Base-by-base conservation (phyloP, 371 early-diverging fungal genomes). In the Apophysomyces variabilis region DNA sequence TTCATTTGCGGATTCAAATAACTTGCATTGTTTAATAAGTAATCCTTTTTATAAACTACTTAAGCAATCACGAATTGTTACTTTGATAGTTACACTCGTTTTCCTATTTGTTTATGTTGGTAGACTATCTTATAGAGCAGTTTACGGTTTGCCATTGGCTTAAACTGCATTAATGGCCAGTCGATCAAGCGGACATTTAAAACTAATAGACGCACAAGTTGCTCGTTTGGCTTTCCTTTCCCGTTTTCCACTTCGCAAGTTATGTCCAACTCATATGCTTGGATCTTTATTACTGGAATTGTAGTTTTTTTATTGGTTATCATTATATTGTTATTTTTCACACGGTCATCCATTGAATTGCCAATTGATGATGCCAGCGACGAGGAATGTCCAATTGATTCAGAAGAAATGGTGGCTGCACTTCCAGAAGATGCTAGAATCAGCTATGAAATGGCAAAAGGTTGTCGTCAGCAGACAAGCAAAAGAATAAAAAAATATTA, bases 371-470 rank as follows among this genome's bases (percentile, higher is more conserved):
- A 73, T 16, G 77, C 77, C 37, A 26, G 54, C 7, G 21, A 21
- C 21, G 79, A 78, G 38, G 77, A 76, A 46, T 66, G 70, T 63
- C 70, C 69, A 47, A 11, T 60, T 8, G 82, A 82, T 65, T 67
- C 79, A 16, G 78, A 77, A 63, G 76, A 79, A 5, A 60, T 67
- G 38, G 58, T 83, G 21, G 70, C 71, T 5, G 41, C 56, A 12
- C 73, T 83, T 36, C 59, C 80, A 43, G 83, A 78, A 64, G 78
- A 83, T 64, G 79, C 79, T 16, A 50, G 79, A 21, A 47, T 80
- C 9, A 78, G 79, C 57, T 83, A 80, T 58, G 79, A 79, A 66
- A 56, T 76, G 57, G 83, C 83, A 8, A 80, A 72, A 74, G 70
- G 83, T 83, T 63, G 64, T 12, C 32, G 47, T 39, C 61, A 35